Conservation (phyloP, 148 eudicot genomes). For the Polygonum aviculare region DNA sequence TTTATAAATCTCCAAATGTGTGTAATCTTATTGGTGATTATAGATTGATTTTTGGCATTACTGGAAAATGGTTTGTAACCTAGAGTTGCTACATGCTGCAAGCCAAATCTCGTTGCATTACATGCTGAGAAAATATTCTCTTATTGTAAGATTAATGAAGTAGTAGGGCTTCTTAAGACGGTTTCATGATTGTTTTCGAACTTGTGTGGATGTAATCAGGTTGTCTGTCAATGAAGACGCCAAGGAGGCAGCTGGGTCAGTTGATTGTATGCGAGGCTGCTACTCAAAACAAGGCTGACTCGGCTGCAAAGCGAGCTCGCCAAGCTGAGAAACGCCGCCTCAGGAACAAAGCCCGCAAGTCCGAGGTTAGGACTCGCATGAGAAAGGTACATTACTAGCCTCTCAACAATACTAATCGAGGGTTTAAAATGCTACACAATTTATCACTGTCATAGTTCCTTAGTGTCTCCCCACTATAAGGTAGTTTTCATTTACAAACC, state of each 20-base stretch:
- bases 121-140: neutral
- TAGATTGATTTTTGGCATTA: neutral
- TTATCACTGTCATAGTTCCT: neutral
- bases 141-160: neutral
- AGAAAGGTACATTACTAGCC: slow-evolving; percentile 45
- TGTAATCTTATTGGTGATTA: neutral
- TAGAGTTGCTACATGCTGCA: neutral
- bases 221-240: slow-evolving; percentile 25
- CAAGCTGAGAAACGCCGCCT: slow-evolving; percentile 82
- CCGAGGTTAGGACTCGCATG: slow-evolving; percentile 85
- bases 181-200: neutral
- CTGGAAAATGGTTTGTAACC: neutral
- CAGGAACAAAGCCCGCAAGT: slow-evolving; percentile 71
- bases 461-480: neutral
- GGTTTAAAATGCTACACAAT: too few relatives aligned
- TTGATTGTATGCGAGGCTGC: slow-evolving; percentile 68
- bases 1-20: neutral
- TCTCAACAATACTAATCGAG: neutral
- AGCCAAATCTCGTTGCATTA: neutral
- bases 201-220: slow-evolving; percentile 25
- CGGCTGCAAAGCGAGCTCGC: slow-evolving; percentile 78
- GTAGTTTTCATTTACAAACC: neutral
- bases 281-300: slow-evolving; percentile 51
- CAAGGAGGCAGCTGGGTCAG: slow-evolving; percentile 23
- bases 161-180: neutral